Evolutionary conservation across 331 rosid species (phyloP).

Genomic region (Quercus phellos): DNA sequence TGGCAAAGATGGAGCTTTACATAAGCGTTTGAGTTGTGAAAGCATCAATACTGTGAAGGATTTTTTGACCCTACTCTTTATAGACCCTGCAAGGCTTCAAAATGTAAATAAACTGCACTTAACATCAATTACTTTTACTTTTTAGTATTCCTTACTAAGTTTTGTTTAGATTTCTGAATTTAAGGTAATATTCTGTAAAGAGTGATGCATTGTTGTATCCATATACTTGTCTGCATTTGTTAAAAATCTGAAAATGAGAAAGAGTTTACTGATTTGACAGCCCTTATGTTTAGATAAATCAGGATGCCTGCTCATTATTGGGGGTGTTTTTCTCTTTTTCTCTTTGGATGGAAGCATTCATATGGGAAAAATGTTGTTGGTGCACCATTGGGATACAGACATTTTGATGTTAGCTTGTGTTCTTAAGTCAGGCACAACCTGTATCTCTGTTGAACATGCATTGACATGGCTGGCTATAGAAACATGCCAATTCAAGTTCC

Average conservation of each 20-base stretch:
- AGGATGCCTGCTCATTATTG: neutral
- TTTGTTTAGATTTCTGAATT: neutral
- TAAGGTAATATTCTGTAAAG: neutral
- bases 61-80: slow-evolving; percentile 62
- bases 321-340: neutral
- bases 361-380: neutral
- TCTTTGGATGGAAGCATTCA: neutral
- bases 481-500: neutral
- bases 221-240: neutral
- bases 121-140: too few species aligned
- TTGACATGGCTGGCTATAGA: neutral
- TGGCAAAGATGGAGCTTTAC: slow-evolving; percentile 97
- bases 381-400: neutral
- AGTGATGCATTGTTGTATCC: neutral
- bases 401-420: neutral
- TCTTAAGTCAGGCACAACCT: neutral
- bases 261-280: neutral
- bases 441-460: neutral
- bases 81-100: slow-evolving; percentile 75
- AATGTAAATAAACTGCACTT: slow-evolving; percentile 38
- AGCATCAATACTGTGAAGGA: slow-evolving; percentile 63
- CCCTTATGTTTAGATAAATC: neutral
- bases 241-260: neutral
- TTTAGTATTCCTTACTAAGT: neutral
- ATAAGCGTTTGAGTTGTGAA: slow-evolving; percentile 75